These are phyloP conservation scores for Phlebiopsis gigantea DNA, from an alignment of 768 basidiomycete species.

Conservation along the genomic window DNA sequence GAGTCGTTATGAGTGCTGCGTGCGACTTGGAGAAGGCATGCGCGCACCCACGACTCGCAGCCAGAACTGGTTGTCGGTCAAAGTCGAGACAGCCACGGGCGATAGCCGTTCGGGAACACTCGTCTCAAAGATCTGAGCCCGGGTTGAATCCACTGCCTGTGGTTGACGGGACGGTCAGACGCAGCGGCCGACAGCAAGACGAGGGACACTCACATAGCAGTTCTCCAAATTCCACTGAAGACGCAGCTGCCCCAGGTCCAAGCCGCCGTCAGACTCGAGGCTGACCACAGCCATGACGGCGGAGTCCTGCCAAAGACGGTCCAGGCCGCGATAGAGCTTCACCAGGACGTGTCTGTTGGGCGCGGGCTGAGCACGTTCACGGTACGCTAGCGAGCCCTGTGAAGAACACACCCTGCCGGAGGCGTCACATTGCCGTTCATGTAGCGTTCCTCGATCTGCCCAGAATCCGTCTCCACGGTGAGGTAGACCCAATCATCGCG, in stretches of 20 bases:
- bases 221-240: conserved; percentile 5
- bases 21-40: neutral
- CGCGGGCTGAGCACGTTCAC: neutral
- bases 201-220: conserved; percentile 1
- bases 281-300: neutral
- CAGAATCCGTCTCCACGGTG: neutral
- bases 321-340: conserved; percentile 5
- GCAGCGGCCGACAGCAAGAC: too few species aligned
- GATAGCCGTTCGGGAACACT: neutral
- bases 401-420: neutral
- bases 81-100: neutral
- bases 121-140: neutral
- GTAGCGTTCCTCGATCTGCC: neutral
- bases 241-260: neutral
- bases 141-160: conserved; percentile 4
- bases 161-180: neutral
- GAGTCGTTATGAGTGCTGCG: neutral
- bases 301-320: conserved; percentile 5
- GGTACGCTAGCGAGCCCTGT: too few species aligned
- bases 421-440: too few species aligned
- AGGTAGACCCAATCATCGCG: neutral
- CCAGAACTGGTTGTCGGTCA: conserved; percentile 10
- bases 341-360: conserved; percentile 6
- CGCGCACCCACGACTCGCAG: conserved; percentile 8
- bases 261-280: neutral